phyloP scores from a whole-genome alignment of 1,284 basidiomycete species.

The Cryptococcus deneoformans region DNA sequence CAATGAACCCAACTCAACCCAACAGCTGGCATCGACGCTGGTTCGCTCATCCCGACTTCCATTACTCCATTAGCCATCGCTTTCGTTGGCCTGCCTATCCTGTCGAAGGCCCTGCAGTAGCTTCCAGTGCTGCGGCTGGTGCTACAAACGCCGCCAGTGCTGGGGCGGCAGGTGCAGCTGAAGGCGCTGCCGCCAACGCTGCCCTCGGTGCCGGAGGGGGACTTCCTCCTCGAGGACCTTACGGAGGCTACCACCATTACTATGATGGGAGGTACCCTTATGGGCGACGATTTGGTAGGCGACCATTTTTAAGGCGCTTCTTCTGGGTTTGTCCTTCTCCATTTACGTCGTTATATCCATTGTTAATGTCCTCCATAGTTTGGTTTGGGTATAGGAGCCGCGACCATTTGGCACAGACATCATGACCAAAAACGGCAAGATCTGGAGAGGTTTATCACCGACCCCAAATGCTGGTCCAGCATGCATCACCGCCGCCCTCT shows the following conservation, averaged over 20 bases:
- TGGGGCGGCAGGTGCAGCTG: conserved; percentile 3
- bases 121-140: background rate
- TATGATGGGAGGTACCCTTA: conserved; percentile 8
- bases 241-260: conserved; percentile 14
- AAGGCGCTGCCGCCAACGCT: conserved; percentile 4
- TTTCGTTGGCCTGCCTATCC: conserved; percentile 8
- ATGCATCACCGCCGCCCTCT: background rate
- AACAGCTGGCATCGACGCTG: conserved; percentile 4
- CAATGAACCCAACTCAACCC: conserved; percentile 13
- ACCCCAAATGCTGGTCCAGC: background rate
- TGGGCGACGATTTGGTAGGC: conserved; percentile 2
- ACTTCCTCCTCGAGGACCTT: conserved; percentile 12
- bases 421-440: conserved; percentile 11
- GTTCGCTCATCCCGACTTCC: conserved; percentile 6
- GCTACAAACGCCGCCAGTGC: conserved; percentile 3
- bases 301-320: conserved; percentile 11
- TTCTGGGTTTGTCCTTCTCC: conserved; percentile 16
- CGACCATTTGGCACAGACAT: conserved; percentile 13
- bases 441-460: conserved; percentile 2
- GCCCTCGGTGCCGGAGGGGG: conserved; percentile 1
- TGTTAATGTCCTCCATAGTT: conserved; percentile 14
- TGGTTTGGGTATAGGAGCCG: conserved; percentile 19
- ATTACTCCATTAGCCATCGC: conserved; percentile 5
- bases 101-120: background rate
- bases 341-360: background rate